Base-by-base conservation (phyloP, 352 stramenopile species). In the Phytophthora quininea region DNA sequence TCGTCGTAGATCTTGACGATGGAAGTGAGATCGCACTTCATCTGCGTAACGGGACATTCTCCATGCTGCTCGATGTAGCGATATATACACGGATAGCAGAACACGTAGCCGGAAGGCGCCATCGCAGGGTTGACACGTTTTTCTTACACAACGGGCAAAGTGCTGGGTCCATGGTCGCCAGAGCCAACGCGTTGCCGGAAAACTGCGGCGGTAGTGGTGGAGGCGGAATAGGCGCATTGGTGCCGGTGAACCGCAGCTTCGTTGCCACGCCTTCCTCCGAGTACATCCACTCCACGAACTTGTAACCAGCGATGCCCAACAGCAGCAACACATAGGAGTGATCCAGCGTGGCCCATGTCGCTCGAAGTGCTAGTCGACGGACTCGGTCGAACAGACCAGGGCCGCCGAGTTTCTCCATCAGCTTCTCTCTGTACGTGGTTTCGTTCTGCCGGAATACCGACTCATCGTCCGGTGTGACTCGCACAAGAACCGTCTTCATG, bases 241-340 rank as follows among this genome's bases (percentile, higher is more conserved):
- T 75, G 6, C 74, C 76, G 0, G 74, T 91, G 47, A 88, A 59
- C 42, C 76, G 80, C 52, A 90, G 59, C 54, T 89, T 91, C 27
- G 75, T 79, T 1, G 85, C 75, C 9, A 73, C 74, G 14, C 84
- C 86, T 57, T 93, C 86, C 51, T 96, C 88, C 47, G 85, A 94
- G 73, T 96, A 93, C 80, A 96, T 92, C 88, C 88, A 96, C 64
- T 96, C 88, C 45, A 93, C 64, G 48, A 94, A 90, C 60, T 96
- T 96, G 76, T 94, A 96, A 37, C 80, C 75, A 1, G 86, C 86
- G 62, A 96, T 89, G 43, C 85, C 80, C 24, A 93, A 52, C 29
- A 95, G 65, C 14, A 96, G 64, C 48, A 95, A 67, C 53, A 91
- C 79, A 51, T 95, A 92, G 68, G 85, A 96, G 71, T 96, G 82